Evolutionary conservation across 352 stramenopile species (phyloP), one percentile per base, ranked within the genome.

Genomic region (Lagenidium sp.): DNA sequence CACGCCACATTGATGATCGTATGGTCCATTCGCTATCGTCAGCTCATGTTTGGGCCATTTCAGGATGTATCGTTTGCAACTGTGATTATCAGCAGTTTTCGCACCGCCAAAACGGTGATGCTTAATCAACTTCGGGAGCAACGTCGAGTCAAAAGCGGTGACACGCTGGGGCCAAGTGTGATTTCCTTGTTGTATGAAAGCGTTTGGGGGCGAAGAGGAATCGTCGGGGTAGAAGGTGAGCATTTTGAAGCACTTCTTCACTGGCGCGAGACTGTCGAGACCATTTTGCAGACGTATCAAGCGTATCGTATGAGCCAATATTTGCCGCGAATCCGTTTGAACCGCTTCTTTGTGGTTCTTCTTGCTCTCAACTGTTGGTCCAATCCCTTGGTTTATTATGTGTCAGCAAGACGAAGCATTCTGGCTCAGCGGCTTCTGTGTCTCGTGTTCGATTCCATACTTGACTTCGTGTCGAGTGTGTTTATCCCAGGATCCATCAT

Each of bases 241-340:
- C 49, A 57, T 4, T 72, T 56, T 28, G 25, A 34, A 0, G 35
- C 13, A 4, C 19, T 65, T 2, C 21, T 65, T 1, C 15, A 58
- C 4, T 12, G 15, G n/a, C 50, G 52, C 10, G 49, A 70, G 35
- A 11, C 63, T 0, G 1, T 68, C 4, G 63, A 65, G 32, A 63
- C 46, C 6, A 37, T 26, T 0, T 39, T 74, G 12, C 63, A 73
- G 16, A 56, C 59, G 12, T 42, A 42, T 1, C 55, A 73, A 40
- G 63, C 59, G 5, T 69, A 64, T 36, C 50, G 47, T 8, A 64
- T 69, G 52, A 69, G 56, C n/a, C 44, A 39, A 22, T 44, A 53
- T 29, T 23, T 68, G 10, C 42, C 55, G 2, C 35, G 51, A 5
- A 39, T 28, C 12, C 37, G 53, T 15, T 30, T 68, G 3, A 65